A percentile compares a stretch with the other conserved stretches of the same genome.
Conservation (phyloP, 805 yeast species). For the Starmerella floricola region DNA sequence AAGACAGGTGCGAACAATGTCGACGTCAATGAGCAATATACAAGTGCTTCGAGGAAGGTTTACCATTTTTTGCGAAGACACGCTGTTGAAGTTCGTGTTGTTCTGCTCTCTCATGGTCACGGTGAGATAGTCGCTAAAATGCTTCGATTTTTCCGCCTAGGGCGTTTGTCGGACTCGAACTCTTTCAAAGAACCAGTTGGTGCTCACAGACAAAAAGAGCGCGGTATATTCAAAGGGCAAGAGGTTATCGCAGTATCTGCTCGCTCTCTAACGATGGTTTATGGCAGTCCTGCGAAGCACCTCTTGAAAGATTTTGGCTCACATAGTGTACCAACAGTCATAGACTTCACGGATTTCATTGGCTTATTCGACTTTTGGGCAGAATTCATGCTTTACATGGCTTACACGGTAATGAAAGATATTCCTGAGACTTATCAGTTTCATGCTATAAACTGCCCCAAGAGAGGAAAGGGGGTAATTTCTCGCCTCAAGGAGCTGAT, state of each 20-base stretch:
- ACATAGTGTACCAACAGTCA: neutral
- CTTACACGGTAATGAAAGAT: neutral
- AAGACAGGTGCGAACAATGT: too few relatives aligned
- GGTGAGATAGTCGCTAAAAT: conserved; percentile 4
- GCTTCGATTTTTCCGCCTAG: conserved; percentile 4
- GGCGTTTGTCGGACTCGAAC: neutral
- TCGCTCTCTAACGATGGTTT: neutral
- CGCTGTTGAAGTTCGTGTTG: conserved; percentile 9
- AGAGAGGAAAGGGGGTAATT: neutral
- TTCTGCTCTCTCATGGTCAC: conserved; percentile 3
- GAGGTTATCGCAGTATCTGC: neutral
- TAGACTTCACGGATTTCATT: conserved; percentile 6
- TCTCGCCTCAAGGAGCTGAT: neutral
- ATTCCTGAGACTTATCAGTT: neutral
- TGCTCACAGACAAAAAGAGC: neutral
- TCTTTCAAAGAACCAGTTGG: neutral
- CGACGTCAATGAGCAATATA: neutral
- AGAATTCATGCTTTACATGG: neutral
- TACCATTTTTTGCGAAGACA: conserved; percentile 6
- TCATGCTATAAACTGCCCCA: conserved; percentile 4
- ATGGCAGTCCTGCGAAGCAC: neutral
- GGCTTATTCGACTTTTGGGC: conserved; percentile 4
- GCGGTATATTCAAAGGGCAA: neutral
- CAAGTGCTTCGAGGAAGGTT: conserved; percentile 5
- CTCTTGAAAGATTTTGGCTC: neutral